These are phyloP conservation scores for Claviceps arundinis DNA, from an alignment of 2,329 filamentous ascomycete species.

Conservation along the genomic window DNA sequence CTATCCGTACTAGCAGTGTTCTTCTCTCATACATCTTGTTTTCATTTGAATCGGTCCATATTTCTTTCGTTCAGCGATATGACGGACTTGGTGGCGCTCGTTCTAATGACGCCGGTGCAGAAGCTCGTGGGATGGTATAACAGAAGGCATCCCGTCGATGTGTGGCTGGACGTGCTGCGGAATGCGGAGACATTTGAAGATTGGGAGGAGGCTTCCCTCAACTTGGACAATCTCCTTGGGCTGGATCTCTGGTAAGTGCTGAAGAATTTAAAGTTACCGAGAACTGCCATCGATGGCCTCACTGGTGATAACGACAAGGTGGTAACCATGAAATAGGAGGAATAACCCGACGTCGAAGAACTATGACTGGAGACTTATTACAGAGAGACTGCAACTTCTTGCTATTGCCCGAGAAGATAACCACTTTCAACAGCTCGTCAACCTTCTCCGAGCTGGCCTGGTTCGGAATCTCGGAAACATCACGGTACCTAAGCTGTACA, in stretches of 20 bases:
- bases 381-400: constrained; percentile 59
- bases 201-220: constrained; percentile 73
- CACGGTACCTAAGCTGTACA: constrained; percentile 67
- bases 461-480: constrained; percentile 89
- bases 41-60: background rate
- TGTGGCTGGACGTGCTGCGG: constrained; percentile 51
- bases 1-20: too few relatives aligned
- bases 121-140: constrained; percentile 55
- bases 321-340: constrained; percentile 40
- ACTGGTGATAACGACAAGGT: background rate
- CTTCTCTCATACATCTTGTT: too few relatives aligned
- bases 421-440: constrained; percentile 63
- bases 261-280: background rate
- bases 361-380: constrained; percentile 80
- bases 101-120: constrained; percentile 31
- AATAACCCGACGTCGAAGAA: constrained; percentile 67
- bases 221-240: constrained; percentile 69
- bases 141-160: constrained; percentile 48
- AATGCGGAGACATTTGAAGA: constrained; percentile 64
- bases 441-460: constrained; percentile 64
- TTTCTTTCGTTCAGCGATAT: constrained; percentile 7
- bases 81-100: constrained; percentile 4
- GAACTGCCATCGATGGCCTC: background rate
- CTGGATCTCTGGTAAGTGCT: constrained; percentile 60
- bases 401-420: constrained; percentile 54